Evolutionary conservation across 2,329 filamentous ascomycete species (phyloP).

Genomic region (Cercospora berteroae): DNA sequence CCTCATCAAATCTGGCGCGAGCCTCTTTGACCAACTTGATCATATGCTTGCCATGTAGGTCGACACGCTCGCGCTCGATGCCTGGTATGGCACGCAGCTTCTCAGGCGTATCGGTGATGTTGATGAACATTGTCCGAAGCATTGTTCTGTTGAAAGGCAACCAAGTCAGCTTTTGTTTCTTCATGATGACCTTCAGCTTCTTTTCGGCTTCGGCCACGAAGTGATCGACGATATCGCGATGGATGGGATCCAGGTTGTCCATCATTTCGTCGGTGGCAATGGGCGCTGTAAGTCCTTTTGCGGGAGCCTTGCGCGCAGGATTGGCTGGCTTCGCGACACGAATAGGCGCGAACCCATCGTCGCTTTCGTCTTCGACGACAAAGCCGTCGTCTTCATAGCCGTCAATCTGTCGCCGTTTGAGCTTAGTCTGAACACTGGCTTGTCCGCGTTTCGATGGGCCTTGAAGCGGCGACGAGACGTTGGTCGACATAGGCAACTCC

Average conservation of each 20-base stretch:
- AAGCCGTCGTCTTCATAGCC: slow-evolving; percentile 41
- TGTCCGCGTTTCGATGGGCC: slow-evolving; percentile 43
- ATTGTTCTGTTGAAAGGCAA: slow-evolving; percentile 67
- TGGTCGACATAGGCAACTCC: slow-evolving; percentile 61
- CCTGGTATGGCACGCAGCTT: slow-evolving; percentile 63
- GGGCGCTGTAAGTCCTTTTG: slow-evolving; percentile 53
- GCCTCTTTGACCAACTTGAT: slow-evolving; percentile 55
- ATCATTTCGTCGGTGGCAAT: slow-evolving; percentile 59
- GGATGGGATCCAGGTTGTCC: slow-evolving; percentile 56
- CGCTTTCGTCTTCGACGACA: slow-evolving; percentile 36
- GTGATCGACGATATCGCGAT: slow-evolving; percentile 61
- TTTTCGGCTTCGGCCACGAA: slow-evolving; percentile 65
- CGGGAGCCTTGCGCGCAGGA: slow-evolving; percentile 35
- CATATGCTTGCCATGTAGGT: slow-evolving; percentile 60
- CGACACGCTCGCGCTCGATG: slow-evolving; percentile 63
- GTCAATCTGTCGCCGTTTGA: slow-evolving; percentile 32
- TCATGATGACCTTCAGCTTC: slow-evolving; percentile 61
- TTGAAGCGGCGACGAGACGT: slow-evolving; percentile 64
- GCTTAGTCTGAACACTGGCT: slow-evolving; percentile 28
- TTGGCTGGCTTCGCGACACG: slow-evolving; percentile 38
- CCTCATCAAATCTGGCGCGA: slow-evolving; percentile 39
- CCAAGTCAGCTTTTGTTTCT: slow-evolving; percentile 55
- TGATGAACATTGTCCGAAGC: slow-evolving; percentile 70
- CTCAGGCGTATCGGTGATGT: slow-evolving; percentile 61
- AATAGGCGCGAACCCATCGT: slow-evolving; percentile 48